A percentile compares a stretch with the other conserved stretches of the same genome.
Evolutionary conservation across 208 protist genomes (phyloP).

Genomic region (Acanthamoeba royreba): DNA sequence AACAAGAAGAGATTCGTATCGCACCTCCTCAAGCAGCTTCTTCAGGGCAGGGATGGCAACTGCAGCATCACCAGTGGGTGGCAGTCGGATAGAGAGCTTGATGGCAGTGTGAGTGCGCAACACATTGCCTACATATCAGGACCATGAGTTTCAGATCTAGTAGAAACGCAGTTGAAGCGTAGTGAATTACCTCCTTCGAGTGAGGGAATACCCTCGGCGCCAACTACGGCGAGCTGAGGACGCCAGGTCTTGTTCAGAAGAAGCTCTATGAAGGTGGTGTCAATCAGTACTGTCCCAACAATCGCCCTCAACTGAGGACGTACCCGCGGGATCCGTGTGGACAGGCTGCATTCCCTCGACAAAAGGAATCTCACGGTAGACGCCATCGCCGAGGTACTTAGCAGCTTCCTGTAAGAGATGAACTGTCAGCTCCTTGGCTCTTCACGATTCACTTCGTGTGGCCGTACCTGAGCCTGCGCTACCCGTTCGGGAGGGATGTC

Average conservation of each 20-base stretch:
- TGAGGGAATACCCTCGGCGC: slow-evolving; percentile 85
- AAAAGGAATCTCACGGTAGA: neutral
- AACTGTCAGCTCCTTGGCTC: neutral
- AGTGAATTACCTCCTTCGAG: slow-evolving; percentile 76
- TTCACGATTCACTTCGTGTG: neutral
- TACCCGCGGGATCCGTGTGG: neutral
- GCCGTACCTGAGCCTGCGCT: slow-evolving; percentile 64
- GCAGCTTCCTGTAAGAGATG: neutral
- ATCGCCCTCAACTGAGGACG: neutral
- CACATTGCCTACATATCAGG: slow-evolving; percentile 82
- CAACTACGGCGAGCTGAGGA: slow-evolving; percentile 88
- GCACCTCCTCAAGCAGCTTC: slow-evolving; percentile 23
- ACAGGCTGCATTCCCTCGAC: neutral
- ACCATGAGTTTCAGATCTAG: too few species aligned
- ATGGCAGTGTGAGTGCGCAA: slow-evolving; percentile 86
- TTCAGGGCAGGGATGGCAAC: slow-evolving; percentile 74
- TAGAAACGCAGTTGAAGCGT: neutral
- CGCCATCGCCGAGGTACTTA: neutral
- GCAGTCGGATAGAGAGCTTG: slow-evolving; percentile 91
- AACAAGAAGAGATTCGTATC: neutral
- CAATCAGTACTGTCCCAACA: neutral
- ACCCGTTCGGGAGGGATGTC: slow-evolving; percentile 85
- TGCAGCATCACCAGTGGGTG: slow-evolving; percentile 82
- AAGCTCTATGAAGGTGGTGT: slow-evolving; percentile 59
- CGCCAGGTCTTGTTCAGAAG: slow-evolving; percentile 90